Base-by-base conservation (phyloP, 2,329 filamentous ascomycete species). In the Cyclaneusma minus region DNA sequence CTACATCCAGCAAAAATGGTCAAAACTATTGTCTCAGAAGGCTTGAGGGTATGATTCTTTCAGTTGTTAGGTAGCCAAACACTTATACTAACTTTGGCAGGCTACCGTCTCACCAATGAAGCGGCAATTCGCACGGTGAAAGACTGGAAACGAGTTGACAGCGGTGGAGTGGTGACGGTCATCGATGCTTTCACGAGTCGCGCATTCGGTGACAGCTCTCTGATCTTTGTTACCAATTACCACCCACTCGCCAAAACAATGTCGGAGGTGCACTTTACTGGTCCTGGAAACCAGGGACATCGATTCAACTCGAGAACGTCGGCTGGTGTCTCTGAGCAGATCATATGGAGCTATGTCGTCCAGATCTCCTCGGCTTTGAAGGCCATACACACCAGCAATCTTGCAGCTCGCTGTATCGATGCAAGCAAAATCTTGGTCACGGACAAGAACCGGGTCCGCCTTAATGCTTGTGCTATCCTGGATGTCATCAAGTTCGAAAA, bases 151-250 rank as follows among this genome's bases (percentile, higher is more conserved):
- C 71, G 79, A 31, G 68, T 98, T 25, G 67, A 69, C 44, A 87
- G 77, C 42, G 78, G 74, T 30, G 82, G 72, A 37, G 69, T 95
- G 12, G 87, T 95, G 16, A 78, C 76, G 1, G 69, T 92, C 6
- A 75, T 92, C 42, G 84, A 94, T 51, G 83, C 82, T 1, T 98
- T 98, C 44, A 98, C 89, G 1, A 91, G 83, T 8, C 65, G 84
- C 34, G 81, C 78, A 14, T 98, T 98, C 50, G 82, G 83, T 29
- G 89, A 95, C 49, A 92, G 82, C 51, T 95, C 89, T 3, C 64
- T 98, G 29, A 78, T 98, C 25, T 79, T 98, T 43, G 84, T 92
- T 13, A 89, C 83, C 34, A 83, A 92, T 48, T 98, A 93, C 45
- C 81, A 89, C 43, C 87, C 89, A 1, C 62, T 89, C 12, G 82